Conservation (phyloP, 83 land plant species). For the Larix sibirica region DNA sequence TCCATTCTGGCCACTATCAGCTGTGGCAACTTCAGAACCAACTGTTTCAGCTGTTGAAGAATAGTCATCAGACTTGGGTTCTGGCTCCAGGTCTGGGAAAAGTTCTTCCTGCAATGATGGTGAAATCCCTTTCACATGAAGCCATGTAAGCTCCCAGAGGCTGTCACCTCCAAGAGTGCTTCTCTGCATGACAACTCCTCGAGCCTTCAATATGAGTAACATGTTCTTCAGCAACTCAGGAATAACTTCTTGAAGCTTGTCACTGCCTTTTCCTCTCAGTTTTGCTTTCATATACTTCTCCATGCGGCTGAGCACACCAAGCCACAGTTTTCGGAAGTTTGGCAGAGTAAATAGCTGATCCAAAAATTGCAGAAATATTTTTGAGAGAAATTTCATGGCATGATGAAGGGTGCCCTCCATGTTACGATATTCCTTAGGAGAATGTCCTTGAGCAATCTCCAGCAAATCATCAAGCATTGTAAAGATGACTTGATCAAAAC, state of each 20-base stretch:
- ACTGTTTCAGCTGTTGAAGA: constrained; percentile 15
- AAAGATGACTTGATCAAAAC: constrained; percentile 87
- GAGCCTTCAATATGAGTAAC: constrained; percentile 70
- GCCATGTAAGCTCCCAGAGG: constrained; percentile 98
- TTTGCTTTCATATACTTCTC: constrained; percentile 89
- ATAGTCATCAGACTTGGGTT: constrained; percentile 16
- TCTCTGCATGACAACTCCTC: constrained; percentile 70
- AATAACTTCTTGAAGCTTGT: constrained; percentile 86
- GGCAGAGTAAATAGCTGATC: constrained; percentile 60
- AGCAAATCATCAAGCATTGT: constrained; percentile 91
- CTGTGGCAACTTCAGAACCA: constrained; percentile 6
- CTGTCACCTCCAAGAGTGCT: constrained; percentile 85
- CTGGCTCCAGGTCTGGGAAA: constrained; percentile 56
- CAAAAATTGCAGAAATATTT: constrained; percentile 76
- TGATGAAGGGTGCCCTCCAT: constrained; percentile 81
- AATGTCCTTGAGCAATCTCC: constrained; percentile 83
- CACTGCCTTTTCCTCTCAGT: constrained; percentile 85
- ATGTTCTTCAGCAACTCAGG: constrained; percentile 86
- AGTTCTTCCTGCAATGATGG: constrained; percentile 77
- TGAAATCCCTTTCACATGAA: constrained; percentile 79
- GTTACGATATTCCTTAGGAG: constrained; percentile 90
- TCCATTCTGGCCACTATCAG: background rate
- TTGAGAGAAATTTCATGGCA: constrained; percentile 84
- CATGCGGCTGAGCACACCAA: constrained; percentile 84
- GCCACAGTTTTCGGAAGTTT: constrained; percentile 91